A percentile compares a stretch with the other conserved stretches of the same genome.
These are phyloP conservation scores for Mortierella sp. DNA, from an alignment of 371 early-diverging fungal species.

Conservation along the genomic window DNA sequence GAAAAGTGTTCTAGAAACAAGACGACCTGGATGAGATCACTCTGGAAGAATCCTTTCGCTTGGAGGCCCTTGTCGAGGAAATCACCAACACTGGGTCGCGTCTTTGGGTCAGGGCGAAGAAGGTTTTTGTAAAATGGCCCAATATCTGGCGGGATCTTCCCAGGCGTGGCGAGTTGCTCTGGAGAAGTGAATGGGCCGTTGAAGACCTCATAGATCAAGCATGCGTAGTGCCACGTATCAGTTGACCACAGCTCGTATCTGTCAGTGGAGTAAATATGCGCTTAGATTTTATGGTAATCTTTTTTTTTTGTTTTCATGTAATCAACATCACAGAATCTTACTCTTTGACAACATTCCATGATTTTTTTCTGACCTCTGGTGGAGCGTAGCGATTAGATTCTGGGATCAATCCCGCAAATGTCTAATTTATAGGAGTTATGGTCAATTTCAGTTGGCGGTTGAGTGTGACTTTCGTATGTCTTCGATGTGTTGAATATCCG, in stretches of 20 bases:
- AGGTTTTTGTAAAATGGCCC: slow-evolving; percentile 65
- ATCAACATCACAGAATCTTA: slow-evolving; percentile 40
- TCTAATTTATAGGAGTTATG: slow-evolving; percentile 52
- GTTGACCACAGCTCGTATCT: slow-evolving; percentile 63
- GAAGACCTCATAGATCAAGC: slow-evolving; percentile 84
- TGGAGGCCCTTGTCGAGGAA: slow-evolving; percentile 77
- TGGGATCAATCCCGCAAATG: slow-evolving; percentile 75
- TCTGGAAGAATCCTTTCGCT: slow-evolving; percentile 79
- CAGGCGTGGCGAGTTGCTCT: slow-evolving; percentile 70
- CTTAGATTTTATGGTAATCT: too few relatives aligned
- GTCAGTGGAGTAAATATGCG: neutral
- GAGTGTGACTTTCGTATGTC: neutral
- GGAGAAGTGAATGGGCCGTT: slow-evolving; percentile 75
- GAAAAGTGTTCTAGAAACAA: slow-evolving; percentile 89
- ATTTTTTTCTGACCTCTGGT: slow-evolving; percentile 79
- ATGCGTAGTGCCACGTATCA: slow-evolving; percentile 88
- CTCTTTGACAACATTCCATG: slow-evolving; percentile 78
- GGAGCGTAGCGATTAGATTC: slow-evolving; percentile 78
- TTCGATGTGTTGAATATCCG: neutral
- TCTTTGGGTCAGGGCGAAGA: slow-evolving; percentile 64
- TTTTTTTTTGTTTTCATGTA: neutral
- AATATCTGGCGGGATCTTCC: slow-evolving; percentile 75
- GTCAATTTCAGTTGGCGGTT: neutral
- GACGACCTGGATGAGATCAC: slow-evolving; percentile 81
- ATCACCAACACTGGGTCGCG: slow-evolving; percentile 73